Base-by-base conservation (phyloP, 345 rosid species). In the Eucalyptus brandiana region DNA sequence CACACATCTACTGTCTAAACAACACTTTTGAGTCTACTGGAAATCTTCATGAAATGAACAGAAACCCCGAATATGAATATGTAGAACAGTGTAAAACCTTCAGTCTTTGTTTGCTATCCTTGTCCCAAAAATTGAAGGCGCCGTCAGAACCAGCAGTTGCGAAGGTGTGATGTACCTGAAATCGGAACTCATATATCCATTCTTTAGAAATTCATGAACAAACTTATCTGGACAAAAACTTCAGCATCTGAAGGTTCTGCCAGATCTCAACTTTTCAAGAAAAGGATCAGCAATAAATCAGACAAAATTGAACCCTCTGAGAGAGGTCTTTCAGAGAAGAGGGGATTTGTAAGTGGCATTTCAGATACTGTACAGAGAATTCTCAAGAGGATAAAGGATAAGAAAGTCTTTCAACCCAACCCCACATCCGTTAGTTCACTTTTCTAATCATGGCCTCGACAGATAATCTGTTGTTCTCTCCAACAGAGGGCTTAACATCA, bases 121-220 rank as follows among this genome's bases (percentile, higher is more conserved):
- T 98, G 93, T 98, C 99, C 99, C 99, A 98, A 91, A 98, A 98
- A 89, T 96, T 96, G 92, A 98, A 97, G 86, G 99, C 96, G 56
- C 99, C 99, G 91, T 98, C 99, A 28, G 99, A 98, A 48, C 99
- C 99, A 56, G 99, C 97, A 53, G 99, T 98, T 54, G 99, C 98
- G 94, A 98, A 97, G 37, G 99, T 98, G 89, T 97, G 99, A 91
- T 96, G 97, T 88, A 95, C 91, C 99, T 98, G 92, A 76, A 93
- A 86, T 72, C 91, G 89, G 28, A 49, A 34, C 40, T 44, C 47
- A 34, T 28, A 21, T 72, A 51, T 87, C 47, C 42, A 44, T 40
- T 51, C 47, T 86, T 34, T 19, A 49, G 40, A 86, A 54, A 51
- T 54, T 4, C 87, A 34, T 60, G 80, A 56, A 53, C 51, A 56